Conservation (phyloP, 768 basidiomycete genomes). For the Naganishia onofrii region DNA sequence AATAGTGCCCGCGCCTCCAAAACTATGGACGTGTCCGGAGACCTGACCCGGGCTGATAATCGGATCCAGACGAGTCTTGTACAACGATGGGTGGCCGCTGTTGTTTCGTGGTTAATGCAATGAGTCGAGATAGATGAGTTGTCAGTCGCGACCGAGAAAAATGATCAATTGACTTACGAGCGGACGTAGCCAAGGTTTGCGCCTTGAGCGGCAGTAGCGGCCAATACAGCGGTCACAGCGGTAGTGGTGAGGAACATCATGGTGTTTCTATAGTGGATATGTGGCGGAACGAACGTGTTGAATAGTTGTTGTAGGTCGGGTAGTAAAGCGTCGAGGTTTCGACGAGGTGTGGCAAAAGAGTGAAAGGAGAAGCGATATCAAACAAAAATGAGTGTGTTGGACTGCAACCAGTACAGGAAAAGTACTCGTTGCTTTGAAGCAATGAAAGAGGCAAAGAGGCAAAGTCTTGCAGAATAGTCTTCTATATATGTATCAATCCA, state of each 20-base stretch:
- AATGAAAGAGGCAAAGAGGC: not conserved
- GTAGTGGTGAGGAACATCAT: slow-evolving; percentile 2
- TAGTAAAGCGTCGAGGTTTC: not conserved
- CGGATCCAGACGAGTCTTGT: slow-evolving; percentile 48
- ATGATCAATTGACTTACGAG: not conserved
- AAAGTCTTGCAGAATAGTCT: not conserved
- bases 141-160: not conserved
- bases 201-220: not conserved
- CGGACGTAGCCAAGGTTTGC: slow-evolving; percentile 13
- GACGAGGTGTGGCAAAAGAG: not conserved
- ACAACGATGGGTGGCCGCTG: slow-evolving; percentile 38
- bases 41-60: slow-evolving; percentile 44
- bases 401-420: not conserved
- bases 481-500: not conserved
- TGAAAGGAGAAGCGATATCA: not conserved
- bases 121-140: not conserved
- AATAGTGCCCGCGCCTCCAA: slow-evolving; percentile 8
- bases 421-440: not conserved
- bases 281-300: not conserved
- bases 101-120: not conserved
- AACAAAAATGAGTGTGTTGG: not conserved
- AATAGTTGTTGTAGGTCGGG: not conserved
- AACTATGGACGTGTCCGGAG: slow-evolving; percentile 19
- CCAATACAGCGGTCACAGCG: not conserved
- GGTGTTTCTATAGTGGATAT: not conserved